Evolutionary conservation across 2,329 filamentous ascomycete species (phyloP), one percentile per base, ranked within the genome.

Genomic region (Epichloe festucae): DNA sequence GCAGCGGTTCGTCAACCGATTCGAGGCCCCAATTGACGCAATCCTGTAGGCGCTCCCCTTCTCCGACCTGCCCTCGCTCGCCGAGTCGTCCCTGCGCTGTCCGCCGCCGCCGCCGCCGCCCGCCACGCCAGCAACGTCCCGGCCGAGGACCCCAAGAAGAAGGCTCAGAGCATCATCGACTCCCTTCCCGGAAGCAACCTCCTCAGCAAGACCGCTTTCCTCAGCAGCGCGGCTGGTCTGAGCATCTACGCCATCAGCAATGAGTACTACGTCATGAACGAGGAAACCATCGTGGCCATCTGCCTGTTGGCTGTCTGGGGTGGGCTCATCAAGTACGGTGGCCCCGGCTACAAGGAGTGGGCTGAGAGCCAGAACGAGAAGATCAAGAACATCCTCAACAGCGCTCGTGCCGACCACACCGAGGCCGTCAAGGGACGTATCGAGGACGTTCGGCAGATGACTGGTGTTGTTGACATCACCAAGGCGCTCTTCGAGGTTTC

Each of bases 181-280:
- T 77, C 90, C 58, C 81, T 98, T 51, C 93, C 93, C 65, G 93
- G 94, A 63, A 95, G 81, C 81, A 91, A 80, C 67, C 77, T 96
- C 59, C 76, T 95, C 68, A 94, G 89, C 73, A 98, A 98, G 85
- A 89, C 89, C 62, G 93, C 93, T 66, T 91, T 96, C 69, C 85
- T 98, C 65, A 97, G 91, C 67, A 90, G 89, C 64, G 85, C 85
- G 59, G 88, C 93, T 65, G 91, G 87, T 74, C 73, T 95, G 63
- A 90, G 87, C 65, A 81, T 95, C 71, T 95, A 93, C 69, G 93
- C 89, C 66, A 89, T 98, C 75, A 94, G 87, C 84, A 98, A 95
- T 76, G 93, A 98, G 82, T 89, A 97, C 78, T 97, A 96, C 75
- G 89, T 98, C 70, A 80, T 98, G 74, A 98, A 98, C 77, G 93